Conservation (phyloP, 2,329 filamentous ascomycete species). For the Neofusicoccum ribis region DNA sequence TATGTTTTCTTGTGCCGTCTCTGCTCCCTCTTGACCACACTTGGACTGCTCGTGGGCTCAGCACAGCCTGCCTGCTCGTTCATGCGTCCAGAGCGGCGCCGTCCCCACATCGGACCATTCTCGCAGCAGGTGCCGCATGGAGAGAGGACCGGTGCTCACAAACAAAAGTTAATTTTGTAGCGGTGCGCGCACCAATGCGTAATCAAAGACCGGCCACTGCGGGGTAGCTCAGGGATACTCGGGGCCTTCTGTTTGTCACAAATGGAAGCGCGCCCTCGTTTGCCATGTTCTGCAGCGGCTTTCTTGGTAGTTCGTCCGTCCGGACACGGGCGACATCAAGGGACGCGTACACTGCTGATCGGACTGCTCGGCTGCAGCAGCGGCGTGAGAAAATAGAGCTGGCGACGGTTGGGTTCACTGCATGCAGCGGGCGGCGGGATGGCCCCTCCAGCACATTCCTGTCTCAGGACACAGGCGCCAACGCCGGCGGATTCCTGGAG, state of each 20-base stretch:
- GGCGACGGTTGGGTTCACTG: background rate
- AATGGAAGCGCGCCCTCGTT: background rate
- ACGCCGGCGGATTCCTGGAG: background rate
- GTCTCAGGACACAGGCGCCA: background rate
- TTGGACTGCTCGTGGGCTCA: background rate
- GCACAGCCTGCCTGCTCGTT: background rate
- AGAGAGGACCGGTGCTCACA: background rate
- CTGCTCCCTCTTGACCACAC: background rate
- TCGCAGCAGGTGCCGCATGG: background rate
- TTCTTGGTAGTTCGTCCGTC: background rate
- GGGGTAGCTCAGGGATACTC: background rate
- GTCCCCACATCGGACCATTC: constrained; percentile 1
- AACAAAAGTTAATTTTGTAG: constrained; percentile 8
- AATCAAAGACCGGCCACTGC: background rate
- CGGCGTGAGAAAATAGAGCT: background rate
- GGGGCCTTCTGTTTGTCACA: background rate
- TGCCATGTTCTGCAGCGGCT: background rate
- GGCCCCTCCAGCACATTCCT: background rate
- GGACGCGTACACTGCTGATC: background rate
- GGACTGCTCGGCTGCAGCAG: background rate
- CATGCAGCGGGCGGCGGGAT: background rate
- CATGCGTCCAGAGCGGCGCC: background rate
- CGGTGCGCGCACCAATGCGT: background rate
- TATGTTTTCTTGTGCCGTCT: background rate
- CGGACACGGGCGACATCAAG: background rate